Percentiles rank a stretch among this genome's conserved stretches.
Conservation (phyloP, 768 basidiomycete species). For the Collybia nuda region DNA sequence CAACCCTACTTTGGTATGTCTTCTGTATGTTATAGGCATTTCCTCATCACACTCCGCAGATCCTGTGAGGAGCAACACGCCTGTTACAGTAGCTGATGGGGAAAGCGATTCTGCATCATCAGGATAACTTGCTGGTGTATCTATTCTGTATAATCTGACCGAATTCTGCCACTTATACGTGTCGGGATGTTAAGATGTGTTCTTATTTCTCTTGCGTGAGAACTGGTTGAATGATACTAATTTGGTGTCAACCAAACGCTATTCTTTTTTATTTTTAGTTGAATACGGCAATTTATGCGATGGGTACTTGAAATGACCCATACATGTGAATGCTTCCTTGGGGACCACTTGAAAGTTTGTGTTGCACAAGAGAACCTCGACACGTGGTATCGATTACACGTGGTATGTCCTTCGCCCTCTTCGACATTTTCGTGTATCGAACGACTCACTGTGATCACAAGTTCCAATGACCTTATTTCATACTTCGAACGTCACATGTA, state of each 20-base stretch:
- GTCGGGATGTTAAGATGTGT: constrained; percentile 10
- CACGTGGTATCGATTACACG: constrained; percentile 11
- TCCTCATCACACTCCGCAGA: constrained; percentile 38
- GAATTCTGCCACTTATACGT: constrained; percentile 13
- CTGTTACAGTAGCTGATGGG: constrained; percentile 49
- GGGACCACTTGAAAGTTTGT: too few species aligned
- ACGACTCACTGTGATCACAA: constrained; percentile 3
- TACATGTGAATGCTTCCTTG: too few species aligned
- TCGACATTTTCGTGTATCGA: constrained; percentile 7
- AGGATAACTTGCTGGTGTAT: constrained; percentile 29
- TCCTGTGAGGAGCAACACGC: constrained; percentile 54
- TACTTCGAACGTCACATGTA: neutral
- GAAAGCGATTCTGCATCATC: constrained; percentile 65
- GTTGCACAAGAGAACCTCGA: neutral
- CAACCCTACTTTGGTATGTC: constrained; percentile 89
- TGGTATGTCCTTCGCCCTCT: constrained; percentile 7
- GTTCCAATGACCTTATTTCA: neutral
- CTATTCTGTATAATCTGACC: constrained; percentile 12
- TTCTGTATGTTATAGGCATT: constrained; percentile 13
- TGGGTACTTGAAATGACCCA: too few species aligned
- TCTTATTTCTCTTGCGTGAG: constrained; percentile 4
- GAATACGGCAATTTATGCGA: too few species aligned
- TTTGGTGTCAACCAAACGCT: too few species aligned
- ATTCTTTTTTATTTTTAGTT: too few species aligned
- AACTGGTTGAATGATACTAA: too few species aligned